Evolutionary conservation across 805 yeast genomes (phyloP), one percentile per base, ranked within the genome.

Genomic region (Candida lessepsii): DNA sequence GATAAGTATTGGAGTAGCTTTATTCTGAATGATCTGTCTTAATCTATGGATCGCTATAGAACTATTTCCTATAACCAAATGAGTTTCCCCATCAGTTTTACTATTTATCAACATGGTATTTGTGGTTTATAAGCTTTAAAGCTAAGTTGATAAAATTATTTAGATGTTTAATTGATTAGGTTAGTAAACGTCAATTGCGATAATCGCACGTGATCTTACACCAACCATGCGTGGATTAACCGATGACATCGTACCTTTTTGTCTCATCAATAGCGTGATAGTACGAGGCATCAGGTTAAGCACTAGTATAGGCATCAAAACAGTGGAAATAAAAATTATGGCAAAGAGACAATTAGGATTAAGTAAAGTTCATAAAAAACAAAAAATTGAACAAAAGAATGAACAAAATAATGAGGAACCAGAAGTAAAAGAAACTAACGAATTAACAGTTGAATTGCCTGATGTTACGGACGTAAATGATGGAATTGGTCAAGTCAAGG

Each of bases 391-490:
- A n/a, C 19, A 11, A 18, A 18, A 3, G 5, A 17, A 21, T 4
- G 15, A 10, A 15, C 10, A 5, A 6, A 35, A 37, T 23, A 40
- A 41, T 1, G 7, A 29, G n/a, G 49, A 60, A 45, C 51, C 57
- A 27, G 61, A 30, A 1, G 23, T 20, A 20, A 6, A 19, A 13
- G 35, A 39, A 28, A 16, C 35, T 2, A 9, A 36, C 40, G 58
- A 62, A 39, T 47, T 68, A 31, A 65, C 72, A 3, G 81, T 90
- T 26, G 91, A 84, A 53, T 59, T 90, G 16, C 80, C 73, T 10
- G 86, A 79, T 26, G 82, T 76, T 28, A 82, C 74, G 2, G 88
- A 85, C 53, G 80, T 84, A 5, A 82, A 84, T 45, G 89, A 88
- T 56, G 93, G 86, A 51, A 53, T 86, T n/a, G 80, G 80, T 5